phyloP scores from a whole-genome alignment of 768 basidiomycete species.

The Boletales sp. region DNA sequence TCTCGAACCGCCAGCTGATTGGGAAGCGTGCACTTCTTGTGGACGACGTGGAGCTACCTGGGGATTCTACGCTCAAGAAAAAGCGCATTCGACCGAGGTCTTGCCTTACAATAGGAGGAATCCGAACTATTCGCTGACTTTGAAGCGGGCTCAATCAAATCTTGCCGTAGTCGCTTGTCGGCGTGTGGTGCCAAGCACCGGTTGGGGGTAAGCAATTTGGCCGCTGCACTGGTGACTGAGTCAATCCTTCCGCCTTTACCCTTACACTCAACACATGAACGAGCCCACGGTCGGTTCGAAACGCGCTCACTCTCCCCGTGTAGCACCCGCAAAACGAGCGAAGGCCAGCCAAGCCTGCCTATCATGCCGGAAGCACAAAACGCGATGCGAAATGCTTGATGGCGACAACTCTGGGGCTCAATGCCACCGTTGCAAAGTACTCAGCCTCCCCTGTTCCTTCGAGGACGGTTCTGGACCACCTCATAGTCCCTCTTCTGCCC shows the following conservation, averaged over 20 bases:
- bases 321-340: slow-evolving; percentile 34
- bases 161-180: slow-evolving; percentile 9
- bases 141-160: slow-evolving; percentile 18
- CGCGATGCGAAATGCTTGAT: slow-evolving; percentile 49
- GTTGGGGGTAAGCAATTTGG: too few relatives aligned
- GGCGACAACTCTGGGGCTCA: slow-evolving; percentile 33
- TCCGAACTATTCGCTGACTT: slow-evolving; percentile 18
- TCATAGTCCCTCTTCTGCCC: slow-evolving; percentile 14
- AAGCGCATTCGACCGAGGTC: background rate
- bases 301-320: slow-evolving; percentile 30
- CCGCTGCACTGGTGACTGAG: too few relatives aligned
- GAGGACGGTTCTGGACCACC: slow-evolving; percentile 28
- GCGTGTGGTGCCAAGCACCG: background rate
- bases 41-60: background rate
- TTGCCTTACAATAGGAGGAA: too few relatives aligned
- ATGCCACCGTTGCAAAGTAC: slow-evolving; percentile 50
- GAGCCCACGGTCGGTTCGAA: slow-evolving; percentile 26
- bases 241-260: too few relatives aligned
- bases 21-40: background rate
- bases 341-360: slow-evolving; percentile 45
- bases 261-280: slow-evolving; percentile 10
- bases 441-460: slow-evolving; percentile 45
- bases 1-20: background rate
- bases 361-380: slow-evolving; percentile 46
- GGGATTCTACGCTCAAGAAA: background rate